Evolutionary conservation across 345 rosid species (phyloP).

Genomic region (Raphanus raphanistrum): DNA sequence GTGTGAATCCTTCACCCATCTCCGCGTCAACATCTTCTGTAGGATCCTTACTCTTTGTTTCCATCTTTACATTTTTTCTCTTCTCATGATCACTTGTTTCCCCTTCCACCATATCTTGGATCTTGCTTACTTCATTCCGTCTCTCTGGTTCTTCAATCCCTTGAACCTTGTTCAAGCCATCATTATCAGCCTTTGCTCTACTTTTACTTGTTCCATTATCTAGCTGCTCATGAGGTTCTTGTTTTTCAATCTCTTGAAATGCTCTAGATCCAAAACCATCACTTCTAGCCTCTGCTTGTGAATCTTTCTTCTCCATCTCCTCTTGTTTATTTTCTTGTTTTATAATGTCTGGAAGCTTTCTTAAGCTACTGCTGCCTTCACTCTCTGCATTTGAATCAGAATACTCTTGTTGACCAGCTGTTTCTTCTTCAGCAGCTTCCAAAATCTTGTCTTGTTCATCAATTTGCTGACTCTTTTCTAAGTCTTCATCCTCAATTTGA

Average conservation of each 20-base stretch:
- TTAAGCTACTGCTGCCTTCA: neutral
- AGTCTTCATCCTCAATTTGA: neutral
- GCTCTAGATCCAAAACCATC: neutral
- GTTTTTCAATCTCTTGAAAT: neutral
- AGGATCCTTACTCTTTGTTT: neutral
- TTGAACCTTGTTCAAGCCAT: conserved; percentile 19
- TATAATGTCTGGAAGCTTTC: conserved; percentile 6
- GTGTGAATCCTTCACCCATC: neutral
- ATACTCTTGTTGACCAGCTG: neutral
- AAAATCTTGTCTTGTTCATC: neutral
- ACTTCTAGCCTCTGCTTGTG: neutral
- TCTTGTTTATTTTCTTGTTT: neutral
- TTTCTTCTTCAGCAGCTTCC: neutral
- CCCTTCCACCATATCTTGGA: neutral
- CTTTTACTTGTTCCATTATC: neutral
- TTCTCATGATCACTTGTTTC: neutral
- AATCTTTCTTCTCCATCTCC: neutral
- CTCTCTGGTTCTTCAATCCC: conserved; percentile 17
- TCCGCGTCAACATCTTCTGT: conserved; percentile 20
- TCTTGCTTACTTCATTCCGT: neutral
- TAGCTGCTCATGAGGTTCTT: conserved; percentile 15
- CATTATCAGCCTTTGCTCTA: neutral
- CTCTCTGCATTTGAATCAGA: neutral
- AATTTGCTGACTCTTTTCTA: neutral
- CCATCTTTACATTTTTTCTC: too few relatives aligned